These are phyloP conservation scores for Groenewaldozyma salmanticensis DNA, from an alignment of 805 yeast species.

Conservation along the genomic window DNA sequence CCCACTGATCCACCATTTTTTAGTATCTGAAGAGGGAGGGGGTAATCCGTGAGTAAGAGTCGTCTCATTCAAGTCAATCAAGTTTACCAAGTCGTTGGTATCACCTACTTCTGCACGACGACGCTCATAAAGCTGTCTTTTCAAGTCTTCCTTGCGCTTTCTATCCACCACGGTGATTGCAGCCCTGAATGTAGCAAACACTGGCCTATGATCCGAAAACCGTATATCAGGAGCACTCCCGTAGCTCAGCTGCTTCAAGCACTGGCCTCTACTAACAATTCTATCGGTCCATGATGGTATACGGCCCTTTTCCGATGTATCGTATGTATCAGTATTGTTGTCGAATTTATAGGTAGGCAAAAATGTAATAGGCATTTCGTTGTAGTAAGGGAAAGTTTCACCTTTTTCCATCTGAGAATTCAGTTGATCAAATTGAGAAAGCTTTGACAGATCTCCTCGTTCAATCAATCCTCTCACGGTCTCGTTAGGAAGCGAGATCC, in stretches of 20 bases:
- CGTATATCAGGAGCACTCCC: slow-evolving; percentile 46
- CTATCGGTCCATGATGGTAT: slow-evolving; percentile 97
- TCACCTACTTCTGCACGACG: slow-evolving; percentile 37
- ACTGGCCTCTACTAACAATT: slow-evolving; percentile 54
- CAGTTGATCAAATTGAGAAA: slow-evolving; percentile 72
- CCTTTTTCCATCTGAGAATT: slow-evolving; percentile 61
- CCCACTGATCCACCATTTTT: slow-evolving; percentile 88
- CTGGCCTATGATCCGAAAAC: slow-evolving; percentile 89
- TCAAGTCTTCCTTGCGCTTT: slow-evolving; percentile 42
- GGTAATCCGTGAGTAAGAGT: slow-evolving; percentile 44
- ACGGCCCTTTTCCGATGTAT: slow-evolving; percentile 83
- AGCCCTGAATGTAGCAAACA: slow-evolving; percentile 66
- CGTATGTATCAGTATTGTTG: slow-evolving; percentile 70
- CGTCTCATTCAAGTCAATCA: slow-evolving; percentile 19
- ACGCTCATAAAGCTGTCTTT: slow-evolving; percentile 49
- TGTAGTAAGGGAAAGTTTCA: slow-evolving; percentile 63
- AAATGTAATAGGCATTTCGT: slow-evolving; percentile 68
- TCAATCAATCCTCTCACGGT: slow-evolving; percentile 52
- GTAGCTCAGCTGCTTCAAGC: slow-evolving; percentile 56
- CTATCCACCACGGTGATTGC: slow-evolving; percentile 64
- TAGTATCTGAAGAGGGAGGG: slow-evolving; percentile 75
- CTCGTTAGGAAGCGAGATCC: slow-evolving; percentile 64
- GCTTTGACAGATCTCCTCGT: slow-evolving; percentile 34
- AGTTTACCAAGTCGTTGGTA: slow-evolving; percentile 22
- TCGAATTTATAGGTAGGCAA: slow-evolving; percentile 91